Evolutionary conservation across 345 rosid genomes (phyloP).

Genomic region (Rhizophora mangle): DNA sequence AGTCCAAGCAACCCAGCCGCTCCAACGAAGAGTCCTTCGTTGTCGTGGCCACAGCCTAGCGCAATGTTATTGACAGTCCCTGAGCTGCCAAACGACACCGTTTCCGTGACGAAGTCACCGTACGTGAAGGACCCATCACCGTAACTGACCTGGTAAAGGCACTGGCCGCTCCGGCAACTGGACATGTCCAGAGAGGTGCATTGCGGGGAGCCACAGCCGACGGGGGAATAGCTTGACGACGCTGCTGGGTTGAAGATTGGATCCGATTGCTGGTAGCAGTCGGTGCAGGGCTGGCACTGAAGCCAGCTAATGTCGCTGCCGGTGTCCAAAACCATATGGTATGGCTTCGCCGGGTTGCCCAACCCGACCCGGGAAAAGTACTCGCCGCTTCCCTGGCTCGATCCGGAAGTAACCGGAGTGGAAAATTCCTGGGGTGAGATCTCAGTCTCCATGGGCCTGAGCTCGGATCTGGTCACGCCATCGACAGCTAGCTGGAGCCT

Average conservation of each 20-base stretch:
- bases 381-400: constrained; percentile 85
- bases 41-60: constrained; percentile 83
- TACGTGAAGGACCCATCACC: constrained; percentile 90
- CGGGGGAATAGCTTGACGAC: constrained; percentile 54
- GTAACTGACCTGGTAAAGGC: constrained; percentile 78
- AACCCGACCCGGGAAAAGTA: constrained; percentile 79
- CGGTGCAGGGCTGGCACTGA: constrained; percentile 74
- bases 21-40: constrained; percentile 77
- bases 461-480: constrained; percentile 46
- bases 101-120: constrained; percentile 69
- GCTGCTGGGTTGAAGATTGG: constrained; percentile 60
- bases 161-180: constrained; percentile 44
- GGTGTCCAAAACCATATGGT: constrained; percentile 68
- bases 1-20: constrained; percentile 89
- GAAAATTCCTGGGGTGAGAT: constrained; percentile 49
- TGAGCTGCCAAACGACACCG: constrained; percentile 52
- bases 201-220: constrained; percentile 51
- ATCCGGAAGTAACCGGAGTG: constrained; percentile 72
- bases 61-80: constrained; percentile 17
- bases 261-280: constrained; percentile 82
- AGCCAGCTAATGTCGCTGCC: constrained; percentile 91
- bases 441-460: constrained; percentile 43
- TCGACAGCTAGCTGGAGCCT: constrained; percentile 44
- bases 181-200: constrained; percentile 54
- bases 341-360: constrained; percentile 67